These are phyloP conservation scores for Penicillium atrosanguineum DNA, from an alignment of 495 filamentous ascomycete species.

Conservation along the genomic window DNA sequence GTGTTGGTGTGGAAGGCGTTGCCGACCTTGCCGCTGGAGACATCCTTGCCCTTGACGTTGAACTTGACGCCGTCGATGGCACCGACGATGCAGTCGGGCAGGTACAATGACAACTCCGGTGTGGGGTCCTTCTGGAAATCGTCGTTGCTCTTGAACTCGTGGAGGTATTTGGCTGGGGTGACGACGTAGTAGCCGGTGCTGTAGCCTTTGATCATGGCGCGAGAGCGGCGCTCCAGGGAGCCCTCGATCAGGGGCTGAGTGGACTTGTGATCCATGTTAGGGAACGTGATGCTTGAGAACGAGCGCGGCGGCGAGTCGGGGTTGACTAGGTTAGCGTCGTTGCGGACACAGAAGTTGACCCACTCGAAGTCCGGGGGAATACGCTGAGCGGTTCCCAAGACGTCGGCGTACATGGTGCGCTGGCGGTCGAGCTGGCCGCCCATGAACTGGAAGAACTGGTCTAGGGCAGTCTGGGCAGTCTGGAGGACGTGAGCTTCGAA, in stretches of 20 bases:
- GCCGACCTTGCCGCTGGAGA: slow-evolving; percentile 57
- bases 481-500: slow-evolving; percentile 86
- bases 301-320: slow-evolving; percentile 68
- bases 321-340: slow-evolving; percentile 71
- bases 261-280: slow-evolving; percentile 79
- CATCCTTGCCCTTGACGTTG: slow-evolving; percentile 92
- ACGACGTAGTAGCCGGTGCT: slow-evolving; percentile 84
- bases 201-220: slow-evolving; percentile 75
- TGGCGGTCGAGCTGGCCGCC: slow-evolving; percentile 77
- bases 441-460: slow-evolving; percentile 73
- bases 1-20: slow-evolving; percentile 59
- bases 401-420: slow-evolving; percentile 76
- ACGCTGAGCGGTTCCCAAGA: slow-evolving; percentile 71
- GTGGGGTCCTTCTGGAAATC: slow-evolving; percentile 74
- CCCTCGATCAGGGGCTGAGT: slow-evolving; percentile 86
- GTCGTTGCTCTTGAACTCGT: slow-evolving; percentile 95
- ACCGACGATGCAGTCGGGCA: slow-evolving; percentile 86
- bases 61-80: slow-evolving; percentile 77
- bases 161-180: slow-evolving; percentile 79
- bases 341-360: slow-evolving; percentile 73
- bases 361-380: slow-evolving; percentile 92
- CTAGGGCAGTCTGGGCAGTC: slow-evolving; percentile 77
- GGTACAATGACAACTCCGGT: slow-evolving; percentile 85
- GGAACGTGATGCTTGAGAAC: slow-evolving; percentile 70
- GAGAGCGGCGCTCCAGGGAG: slow-evolving; percentile 78